These are phyloP conservation scores for Colletotrichum viniferum DNA, from an alignment of 2,329 filamentous ascomycete species.

Conservation along the genomic window DNA sequence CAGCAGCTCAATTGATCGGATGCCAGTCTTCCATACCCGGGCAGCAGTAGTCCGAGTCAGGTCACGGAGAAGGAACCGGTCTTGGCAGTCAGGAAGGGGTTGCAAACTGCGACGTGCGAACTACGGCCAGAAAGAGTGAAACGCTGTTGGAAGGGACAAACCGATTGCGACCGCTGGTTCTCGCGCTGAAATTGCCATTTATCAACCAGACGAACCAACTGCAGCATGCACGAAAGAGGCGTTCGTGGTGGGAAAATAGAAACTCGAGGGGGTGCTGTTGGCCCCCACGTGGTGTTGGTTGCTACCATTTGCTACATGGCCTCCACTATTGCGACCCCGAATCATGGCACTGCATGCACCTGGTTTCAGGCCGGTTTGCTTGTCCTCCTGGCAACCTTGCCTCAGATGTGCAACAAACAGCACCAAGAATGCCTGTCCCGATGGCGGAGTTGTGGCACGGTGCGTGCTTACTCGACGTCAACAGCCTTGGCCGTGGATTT, in stretches of 20 bases:
- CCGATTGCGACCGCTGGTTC: not conserved
- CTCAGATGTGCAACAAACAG: not conserved
- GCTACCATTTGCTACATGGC: not conserved
- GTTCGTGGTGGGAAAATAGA: not conserved
- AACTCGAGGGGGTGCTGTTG: not conserved
- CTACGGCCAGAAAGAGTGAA: not conserved
- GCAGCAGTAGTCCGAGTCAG: not conserved
- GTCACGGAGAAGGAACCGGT: not conserved
- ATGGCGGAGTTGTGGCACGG: not conserved
- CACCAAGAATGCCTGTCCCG: not conserved
- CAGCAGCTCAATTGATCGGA: not conserved
- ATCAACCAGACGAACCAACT: not conserved
- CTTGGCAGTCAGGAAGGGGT: not conserved
- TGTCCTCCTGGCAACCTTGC: not conserved
- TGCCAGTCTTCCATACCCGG: not conserved
- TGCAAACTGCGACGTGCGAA: not conserved
- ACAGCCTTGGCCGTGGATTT: not conserved
- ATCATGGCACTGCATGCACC: not conserved
- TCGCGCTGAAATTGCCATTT: not conserved
- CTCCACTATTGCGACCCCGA: not conserved
- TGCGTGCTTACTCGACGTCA: not conserved
- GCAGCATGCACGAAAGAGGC: not conserved
- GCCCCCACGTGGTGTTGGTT: constrained; percentile 6
- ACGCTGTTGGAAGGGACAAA: not conserved
- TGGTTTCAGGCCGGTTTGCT: not conserved